Evolutionary conservation across 2,329 filamentous ascomycete species (phyloP).

Genomic region (Ophiocordyceps polyrhachis-furcata): DNA sequence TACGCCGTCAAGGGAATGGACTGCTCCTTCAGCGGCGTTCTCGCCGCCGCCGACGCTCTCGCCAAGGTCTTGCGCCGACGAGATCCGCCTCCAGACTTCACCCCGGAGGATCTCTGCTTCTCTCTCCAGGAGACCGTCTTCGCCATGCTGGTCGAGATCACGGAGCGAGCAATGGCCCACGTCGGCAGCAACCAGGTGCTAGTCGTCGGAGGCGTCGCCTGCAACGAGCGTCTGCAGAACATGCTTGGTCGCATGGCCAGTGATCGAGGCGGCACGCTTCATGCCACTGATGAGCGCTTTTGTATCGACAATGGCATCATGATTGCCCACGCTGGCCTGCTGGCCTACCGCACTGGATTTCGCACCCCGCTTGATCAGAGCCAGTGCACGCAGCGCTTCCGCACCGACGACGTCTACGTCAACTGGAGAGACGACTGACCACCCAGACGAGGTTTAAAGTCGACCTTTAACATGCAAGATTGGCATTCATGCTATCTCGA

Average conservation of each 20-base stretch:
- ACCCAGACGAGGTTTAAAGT: neutral
- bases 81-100: slow-evolving; percentile 41
- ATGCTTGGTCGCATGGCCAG: slow-evolving; percentile 97
- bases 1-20: slow-evolving; percentile 99
- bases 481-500: too few relatives aligned
- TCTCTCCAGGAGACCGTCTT: slow-evolving; percentile 88
- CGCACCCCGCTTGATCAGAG: slow-evolving; percentile 60
- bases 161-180: slow-evolving; percentile 95
- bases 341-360: slow-evolving; percentile 71
- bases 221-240: slow-evolving; percentile 81
- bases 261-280: slow-evolving; percentile 77
- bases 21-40: slow-evolving; percentile 83
- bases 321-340: slow-evolving; percentile 89
- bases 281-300: slow-evolving; percentile 89
- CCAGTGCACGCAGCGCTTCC: slow-evolving; percentile 67
- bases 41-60: slow-evolving; percentile 65
- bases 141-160: slow-evolving; percentile 97
- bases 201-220: slow-evolving; percentile 89
- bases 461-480: neutral
- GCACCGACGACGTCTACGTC: slow-evolving; percentile 65
- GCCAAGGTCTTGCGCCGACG: slow-evolving; percentile 43
- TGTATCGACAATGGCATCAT: slow-evolving; percentile 99
- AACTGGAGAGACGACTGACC: slow-evolving; percentile 48
- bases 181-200: slow-evolving; percentile 81
- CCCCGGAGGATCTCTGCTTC: slow-evolving; percentile 76